Percentiles rank a stretch among this genome's conserved stretches.
phyloP scores from a whole-genome alignment of 345 rosid species.

The Aquilaria malaccensis region DNA sequence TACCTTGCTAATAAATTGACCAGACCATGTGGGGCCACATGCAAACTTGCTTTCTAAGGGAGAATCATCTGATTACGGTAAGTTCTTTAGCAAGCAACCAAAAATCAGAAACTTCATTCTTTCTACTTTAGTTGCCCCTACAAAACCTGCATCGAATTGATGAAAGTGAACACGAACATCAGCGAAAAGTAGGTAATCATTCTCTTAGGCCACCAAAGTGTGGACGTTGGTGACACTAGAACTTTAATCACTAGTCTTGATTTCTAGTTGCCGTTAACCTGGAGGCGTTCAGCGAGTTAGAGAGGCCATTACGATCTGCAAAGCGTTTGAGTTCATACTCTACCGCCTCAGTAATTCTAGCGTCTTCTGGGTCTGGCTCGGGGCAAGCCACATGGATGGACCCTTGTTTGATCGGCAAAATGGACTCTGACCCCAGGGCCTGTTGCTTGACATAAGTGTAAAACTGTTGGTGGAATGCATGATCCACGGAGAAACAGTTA shows the following conservation, averaged over 20 bases:
- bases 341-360: conserved; percentile 48
- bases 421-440: conserved; percentile 21
- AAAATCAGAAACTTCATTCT: too few relatives aligned
- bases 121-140: conserved; percentile 11
- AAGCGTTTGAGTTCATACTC: conserved; percentile 72
- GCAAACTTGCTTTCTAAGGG: too few relatives aligned
- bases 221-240: conserved; percentile 9
- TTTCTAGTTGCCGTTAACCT: conserved; percentile 25
- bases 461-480: conserved; percentile 79
- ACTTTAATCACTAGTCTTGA: neutral
- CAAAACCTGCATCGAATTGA: conserved; percentile 35
- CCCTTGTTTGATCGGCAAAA: conserved; percentile 52
- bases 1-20: too few relatives aligned
- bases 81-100: too few relatives aligned
- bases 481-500: conserved; percentile 79
- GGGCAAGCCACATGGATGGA: conserved; percentile 79
- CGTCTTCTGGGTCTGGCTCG: conserved; percentile 46
- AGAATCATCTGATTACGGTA: too few relatives aligned
- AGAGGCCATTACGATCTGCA: conserved; percentile 33
- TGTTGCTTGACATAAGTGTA: conserved; percentile 68
- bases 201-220: conserved; percentile 7
- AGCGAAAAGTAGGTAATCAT: conserved; percentile 17
- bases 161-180: conserved; percentile 25
- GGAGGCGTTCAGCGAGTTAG: conserved; percentile 24
- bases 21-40: too few relatives aligned